These are phyloP conservation scores for Paspalum notatum DNA, from an alignment of 176 grass and related monocot genomes.

Conservation along the genomic window DNA sequence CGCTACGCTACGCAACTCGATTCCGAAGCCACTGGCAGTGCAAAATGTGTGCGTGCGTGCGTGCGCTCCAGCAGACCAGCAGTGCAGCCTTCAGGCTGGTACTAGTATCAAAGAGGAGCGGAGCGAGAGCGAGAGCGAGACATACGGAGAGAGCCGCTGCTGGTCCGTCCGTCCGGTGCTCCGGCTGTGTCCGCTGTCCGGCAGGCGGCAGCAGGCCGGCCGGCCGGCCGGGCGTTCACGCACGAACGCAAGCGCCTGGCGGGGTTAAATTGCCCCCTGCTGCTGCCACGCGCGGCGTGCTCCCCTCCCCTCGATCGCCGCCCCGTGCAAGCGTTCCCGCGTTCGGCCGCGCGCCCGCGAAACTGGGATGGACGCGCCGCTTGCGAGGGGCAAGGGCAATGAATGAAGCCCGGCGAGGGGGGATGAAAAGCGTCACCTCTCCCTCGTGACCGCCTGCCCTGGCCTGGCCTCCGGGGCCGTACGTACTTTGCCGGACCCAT, in stretches of 20 bases:
- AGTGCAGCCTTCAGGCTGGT: background rate
- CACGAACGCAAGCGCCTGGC: background rate
- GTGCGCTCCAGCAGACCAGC: background rate
- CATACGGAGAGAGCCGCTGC: no score
- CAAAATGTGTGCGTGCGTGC: no score
- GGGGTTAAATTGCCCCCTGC: constrained; percentile 3
- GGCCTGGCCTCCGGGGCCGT: background rate
- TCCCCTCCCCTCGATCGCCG: background rate
- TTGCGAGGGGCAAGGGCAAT: constrained; percentile 13
- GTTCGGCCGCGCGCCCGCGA: no score
- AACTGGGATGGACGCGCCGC: no score
- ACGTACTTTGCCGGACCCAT: background rate
- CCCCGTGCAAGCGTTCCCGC: no score
- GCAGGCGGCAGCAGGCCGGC: background rate
- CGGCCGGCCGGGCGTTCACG: no score
- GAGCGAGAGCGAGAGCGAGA: no score
- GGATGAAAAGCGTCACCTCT: constrained; percentile 44
- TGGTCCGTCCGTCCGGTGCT: background rate
- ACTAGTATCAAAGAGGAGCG: no score
- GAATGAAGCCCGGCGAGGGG: constrained; percentile 29
- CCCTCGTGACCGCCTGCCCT: constrained; percentile 45
- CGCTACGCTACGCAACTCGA: no score
- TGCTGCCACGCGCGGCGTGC: background rate
- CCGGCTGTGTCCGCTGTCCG: no score
- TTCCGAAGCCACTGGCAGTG: no score